A percentile compares a stretch with the other conserved stretches of the same genome.
phyloP scores from a whole-genome alignment of 139 green algal species.

The Chara braunii region DNA sequence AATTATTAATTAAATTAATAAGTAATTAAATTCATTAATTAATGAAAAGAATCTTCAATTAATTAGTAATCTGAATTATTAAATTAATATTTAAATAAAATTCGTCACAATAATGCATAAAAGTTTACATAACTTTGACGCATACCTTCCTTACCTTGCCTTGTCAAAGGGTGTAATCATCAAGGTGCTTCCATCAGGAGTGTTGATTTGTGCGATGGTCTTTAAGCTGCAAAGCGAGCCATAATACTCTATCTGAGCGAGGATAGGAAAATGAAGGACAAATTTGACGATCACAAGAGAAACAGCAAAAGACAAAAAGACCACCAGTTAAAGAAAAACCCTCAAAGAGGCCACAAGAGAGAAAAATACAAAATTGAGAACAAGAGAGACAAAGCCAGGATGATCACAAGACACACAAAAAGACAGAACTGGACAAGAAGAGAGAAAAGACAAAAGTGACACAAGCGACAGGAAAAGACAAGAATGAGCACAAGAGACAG shows the following conservation, averaged over 20 bases:
- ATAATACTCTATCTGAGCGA: slow-evolving; percentile 88
- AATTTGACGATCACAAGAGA: too few relatives aligned
- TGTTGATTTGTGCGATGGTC: slow-evolving; percentile 68
- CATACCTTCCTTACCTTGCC: slow-evolving; percentile 11
- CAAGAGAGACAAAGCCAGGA: not conserved
- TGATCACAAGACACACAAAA: not conserved
- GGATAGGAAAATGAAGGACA: too few relatives aligned
- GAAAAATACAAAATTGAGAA: not conserved
- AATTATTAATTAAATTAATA: too few relatives aligned
- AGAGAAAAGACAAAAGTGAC: too few relatives aligned
- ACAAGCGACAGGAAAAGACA: too few relatives aligned
- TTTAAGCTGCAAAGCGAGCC: slow-evolving; percentile 72
- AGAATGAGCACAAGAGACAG: too few relatives aligned
- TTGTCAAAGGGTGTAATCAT: slow-evolving; percentile 87
- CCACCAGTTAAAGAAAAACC: not conserved
- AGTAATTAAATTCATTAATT: too few relatives aligned
- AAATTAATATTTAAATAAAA: too few relatives aligned
- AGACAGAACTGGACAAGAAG: not conserved
- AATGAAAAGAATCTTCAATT: too few relatives aligned
- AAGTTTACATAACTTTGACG: too few relatives aligned
- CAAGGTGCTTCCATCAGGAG: slow-evolving; percentile 73
- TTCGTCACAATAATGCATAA: too few relatives aligned
- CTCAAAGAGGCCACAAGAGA: not conserved
- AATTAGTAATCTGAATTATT: too few relatives aligned
- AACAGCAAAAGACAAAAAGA: not conserved